Conservation (phyloP, 495 filamentous ascomycete genomes). For the Aspergillus baeticus region DNA sequence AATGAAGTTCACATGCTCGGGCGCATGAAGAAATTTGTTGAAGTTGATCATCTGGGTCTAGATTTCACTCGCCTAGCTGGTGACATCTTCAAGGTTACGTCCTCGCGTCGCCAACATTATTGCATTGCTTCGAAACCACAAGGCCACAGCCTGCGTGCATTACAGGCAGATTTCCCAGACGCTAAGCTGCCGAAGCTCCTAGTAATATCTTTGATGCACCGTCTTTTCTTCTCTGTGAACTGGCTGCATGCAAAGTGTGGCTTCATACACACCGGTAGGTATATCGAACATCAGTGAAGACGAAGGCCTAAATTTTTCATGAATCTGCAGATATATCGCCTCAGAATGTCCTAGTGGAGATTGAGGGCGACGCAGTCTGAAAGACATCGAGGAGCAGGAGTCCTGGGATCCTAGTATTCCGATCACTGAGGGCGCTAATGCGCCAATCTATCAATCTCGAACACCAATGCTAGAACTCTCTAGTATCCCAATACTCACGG, state of each 20-base stretch:
- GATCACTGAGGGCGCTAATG: neutral
- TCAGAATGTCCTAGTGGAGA: constrained; percentile 13
- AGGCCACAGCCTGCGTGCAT: constrained; percentile 12
- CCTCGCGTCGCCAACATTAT: constrained; percentile 5
- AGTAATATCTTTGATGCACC: constrained; percentile 14
- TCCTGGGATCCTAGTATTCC: constrained; percentile 12
- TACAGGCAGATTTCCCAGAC: constrained; percentile 13
- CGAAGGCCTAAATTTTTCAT: no score
- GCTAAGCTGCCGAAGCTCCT: constrained; percentile 10
- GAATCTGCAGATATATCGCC: constrained; percentile 17
- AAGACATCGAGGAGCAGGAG: constrained; percentile 18
- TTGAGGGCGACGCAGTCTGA: constrained; percentile 10
- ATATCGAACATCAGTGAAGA: neutral
- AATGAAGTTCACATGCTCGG: no score
- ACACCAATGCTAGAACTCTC: constrained; percentile 9
- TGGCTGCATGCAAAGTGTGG: constrained; percentile 18
- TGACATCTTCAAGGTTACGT: constrained; percentile 14
- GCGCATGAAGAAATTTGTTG: no score
- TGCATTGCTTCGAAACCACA: constrained; percentile 16
- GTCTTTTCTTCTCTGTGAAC: constrained; percentile 14
- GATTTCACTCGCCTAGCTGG: constrained; percentile 2
- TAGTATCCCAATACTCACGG: constrained; percentile 18
- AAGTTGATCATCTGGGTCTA: no score
- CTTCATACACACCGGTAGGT: constrained; percentile 15
- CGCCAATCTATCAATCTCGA: constrained; percentile 16